Evolutionary conservation across 495 filamentous ascomycete genomes (phyloP).

Genomic region (Rhizodiscina lignyota): DNA sequence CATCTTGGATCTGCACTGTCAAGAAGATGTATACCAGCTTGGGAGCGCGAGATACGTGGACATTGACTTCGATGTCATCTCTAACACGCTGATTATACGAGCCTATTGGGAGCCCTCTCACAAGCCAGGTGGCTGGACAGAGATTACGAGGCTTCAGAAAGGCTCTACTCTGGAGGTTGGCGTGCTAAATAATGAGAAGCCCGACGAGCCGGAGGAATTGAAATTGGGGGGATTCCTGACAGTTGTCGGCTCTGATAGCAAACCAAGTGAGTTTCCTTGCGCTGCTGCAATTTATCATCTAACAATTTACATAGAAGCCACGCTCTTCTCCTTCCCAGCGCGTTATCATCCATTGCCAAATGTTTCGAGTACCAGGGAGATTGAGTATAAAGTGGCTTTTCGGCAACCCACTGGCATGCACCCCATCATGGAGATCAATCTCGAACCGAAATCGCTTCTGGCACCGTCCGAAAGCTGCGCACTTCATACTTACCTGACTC

Average conservation of each 20-base stretch:
- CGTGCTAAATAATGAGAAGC: conserved; percentile 50
- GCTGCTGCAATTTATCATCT: conserved; percentile 1
- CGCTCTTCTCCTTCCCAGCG: conserved; percentile 79
- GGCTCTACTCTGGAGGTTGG: conserved; percentile 73
- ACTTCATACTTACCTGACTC: conserved; percentile 68
- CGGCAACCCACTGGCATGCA: conserved; percentile 67
- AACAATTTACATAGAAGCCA: conserved; percentile 32
- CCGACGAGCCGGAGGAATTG: conserved; percentile 51
- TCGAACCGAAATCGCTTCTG: not conserved
- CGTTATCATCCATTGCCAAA: conserved; percentile 49
- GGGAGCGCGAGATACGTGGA: conserved; percentile 48
- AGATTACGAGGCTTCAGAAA: no score
- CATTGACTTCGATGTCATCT: conserved; percentile 59
- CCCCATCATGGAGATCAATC: conserved; percentile 24
- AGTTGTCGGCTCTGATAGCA: conserved; percentile 57
- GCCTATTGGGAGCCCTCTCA: conserved; percentile 40
- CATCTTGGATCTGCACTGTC: conserved; percentile 22
- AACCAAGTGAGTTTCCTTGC: conserved; percentile 38
- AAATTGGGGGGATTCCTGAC: conserved; percentile 64
- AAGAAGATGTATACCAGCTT: conserved; percentile 17
- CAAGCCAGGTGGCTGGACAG: conserved; percentile 30
- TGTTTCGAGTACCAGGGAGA: conserved; percentile 24
- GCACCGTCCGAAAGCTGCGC: conserved; percentile 37
- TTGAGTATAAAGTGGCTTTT: conserved; percentile 35
- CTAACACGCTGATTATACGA: conserved; percentile 44